Percentiles rank a stretch among this genome's conserved stretches.
These are phyloP conservation scores for Phytophthora europaea DNA, from an alignment of 352 stramenopile species.

Conservation along the genomic window DNA sequence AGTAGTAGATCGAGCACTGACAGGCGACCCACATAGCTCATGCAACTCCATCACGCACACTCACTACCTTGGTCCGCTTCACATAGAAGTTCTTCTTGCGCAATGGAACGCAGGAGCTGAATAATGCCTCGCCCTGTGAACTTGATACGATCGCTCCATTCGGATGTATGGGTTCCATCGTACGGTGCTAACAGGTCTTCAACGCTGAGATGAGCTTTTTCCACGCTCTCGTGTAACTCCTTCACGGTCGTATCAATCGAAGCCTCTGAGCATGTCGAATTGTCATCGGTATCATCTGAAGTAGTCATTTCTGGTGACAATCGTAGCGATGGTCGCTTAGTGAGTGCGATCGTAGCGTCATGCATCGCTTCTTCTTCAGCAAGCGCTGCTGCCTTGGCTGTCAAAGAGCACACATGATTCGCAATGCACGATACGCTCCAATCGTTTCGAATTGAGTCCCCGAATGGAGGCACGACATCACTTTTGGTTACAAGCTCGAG, in stretches of 20 bases:
- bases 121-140: constrained; percentile 12
- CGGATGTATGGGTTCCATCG: constrained; percentile 12
- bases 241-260: constrained; percentile 4
- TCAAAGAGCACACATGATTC: constrained; percentile 28
- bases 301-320: background rate
- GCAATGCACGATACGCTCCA: constrained; percentile 22
- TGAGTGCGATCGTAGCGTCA: constrained; percentile 50
- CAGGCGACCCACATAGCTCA: too few species aligned
- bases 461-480: constrained; percentile 3
- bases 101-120: constrained; percentile 26
- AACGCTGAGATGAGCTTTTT: constrained; percentile 16
- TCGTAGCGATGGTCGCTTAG: constrained; percentile 52
- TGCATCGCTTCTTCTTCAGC: constrained; percentile 60
- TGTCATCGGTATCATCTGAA: background rate
- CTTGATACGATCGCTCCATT: constrained; percentile 26
- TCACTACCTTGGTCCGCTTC: background rate
- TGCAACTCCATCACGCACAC: background rate
- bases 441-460: constrained; percentile 15
- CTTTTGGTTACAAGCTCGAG: constrained; percentile 7
- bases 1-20: too few species aligned
- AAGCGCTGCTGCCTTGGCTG: constrained; percentile 29
- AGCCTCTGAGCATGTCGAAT: background rate
- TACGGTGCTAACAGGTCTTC: constrained; percentile 13
- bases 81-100: constrained; percentile 8
- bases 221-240: constrained; percentile 20